These are phyloP conservation scores for Suillus cothurnatus DNA, from an alignment of 768 basidiomycete genomes.

Conservation along the genomic window DNA sequence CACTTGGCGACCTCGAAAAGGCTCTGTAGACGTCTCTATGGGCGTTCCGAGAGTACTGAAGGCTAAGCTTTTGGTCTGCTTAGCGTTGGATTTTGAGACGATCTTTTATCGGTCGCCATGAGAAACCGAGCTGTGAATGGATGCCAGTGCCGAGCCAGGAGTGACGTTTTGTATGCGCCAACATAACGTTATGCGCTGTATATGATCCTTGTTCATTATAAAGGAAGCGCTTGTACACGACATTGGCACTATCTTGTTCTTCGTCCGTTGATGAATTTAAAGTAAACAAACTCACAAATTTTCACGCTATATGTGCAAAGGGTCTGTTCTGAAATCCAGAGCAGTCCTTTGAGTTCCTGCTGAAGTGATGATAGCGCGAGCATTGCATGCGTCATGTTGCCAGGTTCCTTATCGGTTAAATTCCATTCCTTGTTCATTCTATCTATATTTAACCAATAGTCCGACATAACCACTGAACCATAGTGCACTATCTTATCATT, in stretches of 20 bases:
- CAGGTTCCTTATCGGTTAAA: neutral
- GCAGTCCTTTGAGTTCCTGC: no score
- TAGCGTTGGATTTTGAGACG: conserved; percentile 15
- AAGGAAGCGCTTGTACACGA: no score
- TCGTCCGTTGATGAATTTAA: no score
- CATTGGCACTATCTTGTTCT: no score
- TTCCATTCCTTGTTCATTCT: neutral
- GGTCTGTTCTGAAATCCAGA: no score
- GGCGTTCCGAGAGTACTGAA: conserved; percentile 22
- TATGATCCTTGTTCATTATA: neutral
- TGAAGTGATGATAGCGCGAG: no score
- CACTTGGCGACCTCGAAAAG: conserved; percentile 17
- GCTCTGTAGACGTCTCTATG: conserved; percentile 25
- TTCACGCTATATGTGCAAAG: no score
- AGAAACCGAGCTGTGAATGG: neutral
- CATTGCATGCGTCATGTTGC: neutral
- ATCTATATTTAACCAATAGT: neutral
- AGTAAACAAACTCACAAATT: no score
- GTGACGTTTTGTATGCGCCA: neutral
- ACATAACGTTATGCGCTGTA: neutral
- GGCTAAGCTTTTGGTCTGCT: conserved; percentile 21
- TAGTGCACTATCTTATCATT: neutral
- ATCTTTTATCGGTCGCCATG: conserved; percentile 6
- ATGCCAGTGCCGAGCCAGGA: neutral
- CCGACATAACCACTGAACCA: neutral